Evolutionary conservation across 129 eudicot species (phyloP).

Genomic region (Centaurea solstitialis): DNA sequence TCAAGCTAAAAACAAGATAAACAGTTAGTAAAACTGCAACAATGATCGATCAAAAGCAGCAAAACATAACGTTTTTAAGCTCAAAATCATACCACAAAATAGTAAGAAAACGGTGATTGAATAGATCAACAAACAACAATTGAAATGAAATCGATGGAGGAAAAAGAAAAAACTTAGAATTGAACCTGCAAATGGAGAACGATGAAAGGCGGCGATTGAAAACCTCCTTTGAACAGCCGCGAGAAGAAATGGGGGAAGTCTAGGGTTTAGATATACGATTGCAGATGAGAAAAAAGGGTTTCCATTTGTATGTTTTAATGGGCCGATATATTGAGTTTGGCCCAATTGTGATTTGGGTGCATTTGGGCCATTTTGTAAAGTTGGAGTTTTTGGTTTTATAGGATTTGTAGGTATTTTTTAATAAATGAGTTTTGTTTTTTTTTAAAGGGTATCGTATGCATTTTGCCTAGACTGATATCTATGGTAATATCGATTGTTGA

Average conservation of each 20-base stretch:
- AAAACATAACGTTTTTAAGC: neutral
- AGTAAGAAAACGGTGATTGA: neutral
- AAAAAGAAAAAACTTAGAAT: neutral
- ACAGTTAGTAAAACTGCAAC: neutral
- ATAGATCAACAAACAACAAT: neutral
- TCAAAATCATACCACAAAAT: neutral
- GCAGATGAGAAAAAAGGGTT: neutral
- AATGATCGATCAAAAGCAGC: too few relatives aligned
- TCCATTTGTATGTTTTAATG: neutral
- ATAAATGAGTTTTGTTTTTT: too few relatives aligned
- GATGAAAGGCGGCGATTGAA: constrained; percentile 19
- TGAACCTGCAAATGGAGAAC: constrained; percentile 19
- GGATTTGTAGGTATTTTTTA: too few relatives aligned
- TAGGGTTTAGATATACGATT: constrained; percentile 34
- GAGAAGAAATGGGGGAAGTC: neutral
- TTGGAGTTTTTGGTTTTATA: too few relatives aligned
- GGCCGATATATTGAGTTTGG: neutral
- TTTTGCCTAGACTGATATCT: too few relatives aligned
- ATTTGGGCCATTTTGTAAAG: neutral
- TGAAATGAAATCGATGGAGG: neutral
- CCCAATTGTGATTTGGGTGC: neutral
- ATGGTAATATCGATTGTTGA: too few relatives aligned
- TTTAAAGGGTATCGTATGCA: too few relatives aligned
- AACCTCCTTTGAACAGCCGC: constrained; percentile 5
- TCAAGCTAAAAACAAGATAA: neutral